Base-by-base conservation (phyloP, 108 stramenopile genomes). In the Chaetoceros tenuissimus region DNA sequence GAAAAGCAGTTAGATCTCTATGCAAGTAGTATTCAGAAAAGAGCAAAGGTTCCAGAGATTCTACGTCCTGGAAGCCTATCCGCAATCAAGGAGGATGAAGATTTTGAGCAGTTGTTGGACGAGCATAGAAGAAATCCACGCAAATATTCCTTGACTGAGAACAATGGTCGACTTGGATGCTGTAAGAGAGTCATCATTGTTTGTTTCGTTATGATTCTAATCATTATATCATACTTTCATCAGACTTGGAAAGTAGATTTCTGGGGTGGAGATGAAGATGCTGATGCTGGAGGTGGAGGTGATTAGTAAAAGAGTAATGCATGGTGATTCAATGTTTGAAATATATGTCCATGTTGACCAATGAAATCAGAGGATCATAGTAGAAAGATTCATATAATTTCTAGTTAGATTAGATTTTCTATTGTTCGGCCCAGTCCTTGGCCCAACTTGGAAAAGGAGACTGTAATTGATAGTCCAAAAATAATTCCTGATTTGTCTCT, bases 1-100 rank as follows among this genome's bases (percentile, higher is more conserved):
- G 60, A 75, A n/a, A 66, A 26, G 0, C 72, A 83, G 44, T 57
- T 77, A 55, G 53, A 72, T 40, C 13, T 40, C 8, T 40, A 40
- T 13, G 34, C 34, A 13, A 40, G 13, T 10, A 40, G 34, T 40
- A 13, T 40, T 13, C 5, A 40, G 34, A 40, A 40, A 40, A 5
- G 13, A 10, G 13, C 5, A 10, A 13, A 13, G 5, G 34, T 10
- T 10, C 34, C 34, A 13, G 8, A 5, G 13, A 13, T 10, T 10
- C 5, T 40, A 5, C 13, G 5, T 10, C 8, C 5, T 10, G 34
- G 34, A 13, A 40, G 34, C 34, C 34, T 40, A 10, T 10, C 8
- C 34, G 13, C 5, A 10, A 13, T 10, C 13, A 13, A 40, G 34
- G 34, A 40, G 5, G 34, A 5, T 13, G 34, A 40, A 13, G 8